These are phyloP conservation scores for Vitis rotundifolia DNA, from an alignment of 164 flowering plant genomes.

Conservation along the genomic window DNA sequence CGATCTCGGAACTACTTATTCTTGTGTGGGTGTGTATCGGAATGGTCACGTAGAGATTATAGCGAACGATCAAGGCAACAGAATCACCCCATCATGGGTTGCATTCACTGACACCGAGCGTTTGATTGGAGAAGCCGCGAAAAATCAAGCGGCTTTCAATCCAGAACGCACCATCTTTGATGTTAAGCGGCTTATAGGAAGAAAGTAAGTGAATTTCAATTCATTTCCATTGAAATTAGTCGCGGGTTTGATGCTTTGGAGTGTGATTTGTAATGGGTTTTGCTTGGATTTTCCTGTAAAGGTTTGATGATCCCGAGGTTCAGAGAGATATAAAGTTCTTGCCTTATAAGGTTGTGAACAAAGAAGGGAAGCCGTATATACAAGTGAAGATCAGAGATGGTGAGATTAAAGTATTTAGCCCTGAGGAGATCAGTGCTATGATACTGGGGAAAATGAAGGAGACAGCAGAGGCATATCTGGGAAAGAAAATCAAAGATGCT, in stretches of 20 bases:
- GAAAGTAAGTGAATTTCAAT: slow-evolving; percentile 32
- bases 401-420: slow-evolving; percentile 55
- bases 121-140: slow-evolving; percentile 56
- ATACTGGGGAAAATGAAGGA: slow-evolving; percentile 53
- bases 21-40: slow-evolving; percentile 44
- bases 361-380: slow-evolving; percentile 58
- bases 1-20: slow-evolving; percentile 52
- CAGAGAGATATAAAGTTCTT: slow-evolving; percentile 43
- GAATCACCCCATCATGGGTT: slow-evolving; percentile 57
- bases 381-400: slow-evolving; percentile 44
- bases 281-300: not conserved
- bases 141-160: slow-evolving; percentile 53
- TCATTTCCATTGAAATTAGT: too few relatives aligned
- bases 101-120: slow-evolving; percentile 51
- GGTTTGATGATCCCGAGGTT: slow-evolving; percentile 52
- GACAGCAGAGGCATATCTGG: slow-evolving; percentile 48
- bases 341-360: slow-evolving; percentile 51
- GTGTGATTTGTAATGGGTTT: not conserved
- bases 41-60: slow-evolving; percentile 43
- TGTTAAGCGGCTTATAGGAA: slow-evolving; percentile 52
- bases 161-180: slow-evolving; percentile 48
- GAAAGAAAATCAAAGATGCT: slow-evolving; percentile 47
- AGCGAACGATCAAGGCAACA: slow-evolving; percentile 58
- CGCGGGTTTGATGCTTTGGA: not conserved
- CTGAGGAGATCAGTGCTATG: slow-evolving; percentile 67